A percentile compares a stretch with the other conserved stretches of the same genome.
Conservation (phyloP, 768 basidiomycete genomes). For the Chiua virens region DNA sequence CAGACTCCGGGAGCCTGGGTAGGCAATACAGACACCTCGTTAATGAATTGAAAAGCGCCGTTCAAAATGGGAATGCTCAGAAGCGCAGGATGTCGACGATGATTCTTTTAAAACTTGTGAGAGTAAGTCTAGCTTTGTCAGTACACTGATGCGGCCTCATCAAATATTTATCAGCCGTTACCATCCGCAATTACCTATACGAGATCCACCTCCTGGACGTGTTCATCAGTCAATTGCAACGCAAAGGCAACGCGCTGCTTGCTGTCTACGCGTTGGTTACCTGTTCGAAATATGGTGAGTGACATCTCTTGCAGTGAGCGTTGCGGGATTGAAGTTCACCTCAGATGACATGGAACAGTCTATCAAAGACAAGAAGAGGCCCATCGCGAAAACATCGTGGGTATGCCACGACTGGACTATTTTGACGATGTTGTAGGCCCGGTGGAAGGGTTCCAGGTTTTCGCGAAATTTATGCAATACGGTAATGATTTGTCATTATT, state of each 20-base stretch:
- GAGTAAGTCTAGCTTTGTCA: not conserved
- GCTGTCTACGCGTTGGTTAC: conserved; percentile 18
- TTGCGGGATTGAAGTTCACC: not conserved
- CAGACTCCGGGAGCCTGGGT: conserved; percentile 6
- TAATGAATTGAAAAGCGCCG: conserved; percentile 2
- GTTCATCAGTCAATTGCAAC: conserved; percentile 15
- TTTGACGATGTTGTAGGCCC: conserved; percentile 23
- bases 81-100: conserved; percentile 25
- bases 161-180: not conserved
- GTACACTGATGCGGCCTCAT: not conserved
- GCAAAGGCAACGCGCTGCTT: conserved; percentile 10
- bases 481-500: conserved; percentile 9
- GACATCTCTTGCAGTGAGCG: not conserved
- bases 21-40: conserved; percentile 9
- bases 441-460: conserved; percentile 25
- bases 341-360: conserved; percentile 14
- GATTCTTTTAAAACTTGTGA: conserved; percentile 18
- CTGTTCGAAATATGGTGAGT: conserved; percentile 18
- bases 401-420: conserved; percentile 21
- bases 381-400: conserved; percentile 15
- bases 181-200: conserved; percentile 2
- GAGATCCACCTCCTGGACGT: conserved; percentile 2
- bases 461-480: conserved; percentile 16
- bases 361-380: conserved; percentile 1
- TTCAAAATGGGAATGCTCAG: not conserved